Conservation (phyloP, 2,329 filamentous ascomycete species). For the Phialemonium atrogriseum region DNA sequence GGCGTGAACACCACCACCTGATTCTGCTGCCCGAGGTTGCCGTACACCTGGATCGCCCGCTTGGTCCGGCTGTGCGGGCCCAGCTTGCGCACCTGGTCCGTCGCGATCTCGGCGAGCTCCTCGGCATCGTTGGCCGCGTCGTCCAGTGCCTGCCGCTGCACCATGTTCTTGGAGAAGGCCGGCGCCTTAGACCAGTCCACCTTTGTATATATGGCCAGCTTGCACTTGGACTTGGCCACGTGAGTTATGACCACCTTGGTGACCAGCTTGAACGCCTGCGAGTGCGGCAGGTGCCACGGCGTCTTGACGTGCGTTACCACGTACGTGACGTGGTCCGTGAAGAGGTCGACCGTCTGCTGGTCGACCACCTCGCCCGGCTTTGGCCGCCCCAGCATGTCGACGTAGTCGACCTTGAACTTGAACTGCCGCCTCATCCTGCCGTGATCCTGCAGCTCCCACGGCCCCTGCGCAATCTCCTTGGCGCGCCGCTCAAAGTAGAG, state of each 20-base stretch:
- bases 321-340: conserved; percentile 66
- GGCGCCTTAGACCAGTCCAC: conserved; percentile 77
- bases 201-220: conserved; percentile 78
- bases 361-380: conserved; percentile 62
- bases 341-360: conserved; percentile 77
- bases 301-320: conserved; percentile 55
- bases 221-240: conserved; percentile 83
- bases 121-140: conserved; percentile 67
- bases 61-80: conserved; percentile 67
- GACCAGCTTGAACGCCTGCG: conserved; percentile 69
- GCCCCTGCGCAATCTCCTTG: conserved; percentile 73
- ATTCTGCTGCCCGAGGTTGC: conserved; percentile 61
- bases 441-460: conserved; percentile 68
- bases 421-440: conserved; percentile 71
- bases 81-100: conserved; percentile 68
- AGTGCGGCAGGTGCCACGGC: conserved; percentile 79
- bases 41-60: conserved; percentile 72
- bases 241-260: conserved; percentile 94
- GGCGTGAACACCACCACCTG: conserved; percentile 55
- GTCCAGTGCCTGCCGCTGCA: conserved; percentile 65
- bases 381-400: conserved; percentile 55
- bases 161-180: conserved; percentile 48
- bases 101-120: conserved; percentile 66
- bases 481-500: conserved; percentile 78
- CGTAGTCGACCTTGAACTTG: conserved; percentile 64